phyloP scores from a whole-genome alignment of 768 basidiomycete genomes.

The Trametes punicea region DNA sequence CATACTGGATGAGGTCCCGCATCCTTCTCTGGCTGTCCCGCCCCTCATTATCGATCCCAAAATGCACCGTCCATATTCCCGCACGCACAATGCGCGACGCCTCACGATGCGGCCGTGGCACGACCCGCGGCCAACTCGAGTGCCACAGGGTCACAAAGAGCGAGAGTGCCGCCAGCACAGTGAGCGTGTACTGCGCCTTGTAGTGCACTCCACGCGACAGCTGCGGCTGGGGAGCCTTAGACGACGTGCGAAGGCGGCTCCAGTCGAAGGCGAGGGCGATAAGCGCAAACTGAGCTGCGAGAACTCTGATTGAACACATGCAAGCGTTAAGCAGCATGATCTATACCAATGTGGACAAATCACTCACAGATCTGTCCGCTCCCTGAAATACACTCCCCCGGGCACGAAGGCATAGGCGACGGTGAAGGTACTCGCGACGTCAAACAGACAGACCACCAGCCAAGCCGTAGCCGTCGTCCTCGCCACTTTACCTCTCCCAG shows the following conservation, averaged over 20 bases:
- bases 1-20: conserved; percentile 44
- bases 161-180: conserved; percentile 33
- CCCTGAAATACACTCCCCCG: conserved; percentile 68
- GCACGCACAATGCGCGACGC: conserved; percentile 69
- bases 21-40: conserved; percentile 70
- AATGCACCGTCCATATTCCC: conserved; percentile 92
- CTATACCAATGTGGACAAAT: not conserved
- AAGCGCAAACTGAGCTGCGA: conserved; percentile 48
- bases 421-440: conserved; percentile 73
- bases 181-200: conserved; percentile 21
- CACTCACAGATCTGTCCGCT: conserved; percentile 70
- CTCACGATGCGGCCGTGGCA: conserved; percentile 57
- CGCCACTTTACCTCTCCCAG: conserved; percentile 34
- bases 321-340: too few relatives aligned
- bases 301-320: conserved; percentile 41
- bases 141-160: conserved; percentile 52
- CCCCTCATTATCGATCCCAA: conserved; percentile 75
- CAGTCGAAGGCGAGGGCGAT: conserved; percentile 48
- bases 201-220: conserved; percentile 8
- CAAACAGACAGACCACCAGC: conserved; percentile 57
- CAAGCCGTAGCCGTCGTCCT: conserved; percentile 55
- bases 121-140: conserved; percentile 38
- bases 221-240: not conserved
- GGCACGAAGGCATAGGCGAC: conserved; percentile 92
- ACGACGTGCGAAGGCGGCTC: conserved; percentile 19